Percentiles rank a stretch among this genome's conserved stretches.
phyloP scores from a whole-genome alignment of 2,329 filamentous ascomycete genomes.

The Tolypocladium cylindrosporum region DNA sequence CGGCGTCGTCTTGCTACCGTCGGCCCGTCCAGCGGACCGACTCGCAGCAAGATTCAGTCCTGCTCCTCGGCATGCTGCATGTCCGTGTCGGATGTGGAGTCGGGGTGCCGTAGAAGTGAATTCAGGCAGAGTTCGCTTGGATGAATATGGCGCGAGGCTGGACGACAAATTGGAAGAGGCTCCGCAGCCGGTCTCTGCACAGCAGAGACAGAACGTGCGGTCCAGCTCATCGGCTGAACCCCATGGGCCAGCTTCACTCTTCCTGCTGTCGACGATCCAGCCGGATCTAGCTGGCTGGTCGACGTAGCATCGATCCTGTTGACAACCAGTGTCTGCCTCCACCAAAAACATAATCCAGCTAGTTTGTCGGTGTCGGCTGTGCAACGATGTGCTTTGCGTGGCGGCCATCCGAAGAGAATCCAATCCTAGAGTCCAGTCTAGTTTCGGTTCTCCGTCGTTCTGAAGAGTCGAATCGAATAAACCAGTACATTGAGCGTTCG shows the following conservation, averaged over 20 bases:
- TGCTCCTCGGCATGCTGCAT: background rate
- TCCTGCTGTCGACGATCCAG: slow-evolving; percentile 9
- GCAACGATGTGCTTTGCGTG: slow-evolving; percentile 20
- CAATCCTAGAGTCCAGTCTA: slow-evolving; percentile 19
- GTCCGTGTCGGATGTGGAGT: background rate
- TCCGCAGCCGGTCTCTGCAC: slow-evolving; percentile 16
- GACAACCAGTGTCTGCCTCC: slow-evolving; percentile 34
- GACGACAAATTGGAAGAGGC: background rate
- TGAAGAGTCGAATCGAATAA: slow-evolving; percentile 17
- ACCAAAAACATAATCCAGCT: slow-evolving; percentile 27
- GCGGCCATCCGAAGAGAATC: slow-evolving; percentile 15
- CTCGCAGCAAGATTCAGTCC: background rate
- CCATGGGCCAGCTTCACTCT: slow-evolving; percentile 17
- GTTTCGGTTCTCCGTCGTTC: slow-evolving; percentile 4
- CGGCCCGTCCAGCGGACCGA: background rate
- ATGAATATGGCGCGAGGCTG: background rate
- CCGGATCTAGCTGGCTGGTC: slow-evolving; percentile 3
- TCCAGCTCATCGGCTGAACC: slow-evolving; percentile 18
- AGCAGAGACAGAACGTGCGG: slow-evolving; percentile 16
- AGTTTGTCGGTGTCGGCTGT: slow-evolving; percentile 19
- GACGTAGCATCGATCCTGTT: slow-evolving; percentile 22
- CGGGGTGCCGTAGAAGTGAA: background rate
- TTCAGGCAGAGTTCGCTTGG: background rate
- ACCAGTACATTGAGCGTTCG: slow-evolving; percentile 13
- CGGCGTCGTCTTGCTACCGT: background rate